These are phyloP conservation scores for Pseudogymnoascus sp. DNA, from an alignment of 2,329 filamentous ascomycete species.

Conservation along the genomic window DNA sequence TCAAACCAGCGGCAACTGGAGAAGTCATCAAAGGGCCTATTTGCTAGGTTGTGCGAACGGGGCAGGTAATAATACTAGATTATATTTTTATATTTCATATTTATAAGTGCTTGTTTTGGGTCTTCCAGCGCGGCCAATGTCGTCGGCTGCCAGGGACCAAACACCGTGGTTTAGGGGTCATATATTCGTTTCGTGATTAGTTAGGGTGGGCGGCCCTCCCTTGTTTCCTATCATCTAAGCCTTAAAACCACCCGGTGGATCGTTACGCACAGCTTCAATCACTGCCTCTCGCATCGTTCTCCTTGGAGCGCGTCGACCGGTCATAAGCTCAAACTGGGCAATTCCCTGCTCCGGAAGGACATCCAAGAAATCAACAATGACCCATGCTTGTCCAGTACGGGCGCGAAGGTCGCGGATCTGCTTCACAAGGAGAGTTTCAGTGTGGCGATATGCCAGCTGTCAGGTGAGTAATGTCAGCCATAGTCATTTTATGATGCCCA, in stretches of 20 bases:
- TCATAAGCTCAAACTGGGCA: constrained; percentile 72
- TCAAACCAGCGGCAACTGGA: neutral
- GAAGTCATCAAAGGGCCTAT: neutral
- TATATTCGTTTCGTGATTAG: neutral
- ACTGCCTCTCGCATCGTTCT: constrained; percentile 63
- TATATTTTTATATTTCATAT: neutral
- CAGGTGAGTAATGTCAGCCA: neutral
- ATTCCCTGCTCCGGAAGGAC: constrained; percentile 69
- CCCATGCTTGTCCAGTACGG: constrained; percentile 46
- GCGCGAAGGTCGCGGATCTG: constrained; percentile 52
- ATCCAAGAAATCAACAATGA: constrained; percentile 66
- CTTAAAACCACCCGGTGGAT: neutral
- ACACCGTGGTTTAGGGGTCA: neutral
- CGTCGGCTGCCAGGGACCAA: neutral
- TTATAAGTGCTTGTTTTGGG: neutral
- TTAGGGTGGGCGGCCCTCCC: neutral
- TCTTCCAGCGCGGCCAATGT: neutral
- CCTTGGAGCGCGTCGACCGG: constrained; percentile 60
- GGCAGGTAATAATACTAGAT: neutral
- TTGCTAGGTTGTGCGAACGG: neutral
- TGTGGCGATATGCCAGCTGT: constrained; percentile 54
- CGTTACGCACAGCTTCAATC: constrained; percentile 14
- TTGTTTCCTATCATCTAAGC: neutral
- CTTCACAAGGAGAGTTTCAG: constrained; percentile 59
- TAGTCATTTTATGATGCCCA: neutral